Conservation (phyloP, 768 basidiomycete species). For the Phaffia tasmanica region DNA sequence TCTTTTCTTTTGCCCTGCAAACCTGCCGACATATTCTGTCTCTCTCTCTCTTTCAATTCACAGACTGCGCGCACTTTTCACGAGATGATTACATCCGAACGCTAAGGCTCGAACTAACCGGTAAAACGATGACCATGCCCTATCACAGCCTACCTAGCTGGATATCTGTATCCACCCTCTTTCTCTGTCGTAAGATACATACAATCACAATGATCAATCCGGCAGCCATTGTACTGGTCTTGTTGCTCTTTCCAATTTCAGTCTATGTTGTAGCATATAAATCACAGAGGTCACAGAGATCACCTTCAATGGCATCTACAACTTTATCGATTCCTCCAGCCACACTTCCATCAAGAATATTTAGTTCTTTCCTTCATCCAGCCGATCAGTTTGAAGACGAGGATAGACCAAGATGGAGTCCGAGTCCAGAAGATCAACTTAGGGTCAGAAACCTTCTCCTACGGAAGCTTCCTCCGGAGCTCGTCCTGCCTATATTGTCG, state of each 20-base stretch:
- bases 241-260: background rate
- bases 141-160: no score
- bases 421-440: background rate
- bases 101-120: no score
- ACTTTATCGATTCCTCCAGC: background rate
- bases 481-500: background rate
- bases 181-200: background rate
- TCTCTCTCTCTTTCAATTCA: no score
- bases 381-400: constrained; percentile 10
- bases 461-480: background rate
- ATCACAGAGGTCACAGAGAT: background rate
- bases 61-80: no score
- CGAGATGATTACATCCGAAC: no score
- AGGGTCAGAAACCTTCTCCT: background rate
- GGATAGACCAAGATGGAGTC: background rate
- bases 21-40: no score
- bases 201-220: background rate
- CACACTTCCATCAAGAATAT: background rate
- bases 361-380: background rate
- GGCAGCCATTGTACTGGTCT: background rate
- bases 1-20: no score
- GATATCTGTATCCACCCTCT: background rate
- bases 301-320: background rate
- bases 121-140: no score
- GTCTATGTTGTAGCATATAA: background rate